Base-by-base conservation (phyloP, 768 basidiomycete genomes). In the Boletus insuetus region DNA sequence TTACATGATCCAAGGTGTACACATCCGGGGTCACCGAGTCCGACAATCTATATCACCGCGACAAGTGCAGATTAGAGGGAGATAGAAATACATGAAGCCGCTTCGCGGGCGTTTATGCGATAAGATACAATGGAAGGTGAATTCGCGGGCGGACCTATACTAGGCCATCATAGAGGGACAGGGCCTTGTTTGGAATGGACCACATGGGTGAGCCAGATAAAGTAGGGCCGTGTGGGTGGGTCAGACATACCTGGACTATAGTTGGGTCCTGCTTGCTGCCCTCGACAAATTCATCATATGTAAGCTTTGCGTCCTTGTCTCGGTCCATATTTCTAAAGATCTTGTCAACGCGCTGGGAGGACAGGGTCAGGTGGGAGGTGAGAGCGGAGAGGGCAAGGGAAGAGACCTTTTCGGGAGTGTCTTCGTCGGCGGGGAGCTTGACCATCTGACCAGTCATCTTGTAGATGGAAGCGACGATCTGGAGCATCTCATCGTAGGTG, bases 371-470 rank as follows among this genome's bases (percentile, higher is more conserved):
- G 35, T 46, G 47, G 37, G 49, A 47, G 29, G 45, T 22, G 41
- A 37, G 22, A 17, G 37, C 16, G 43, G 51, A 48, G 34, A 46
- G 54, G 53, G 51, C 42, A 31, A 49, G 22, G 37, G 50, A 52
- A 55, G 73, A 50, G 64, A 85, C 95, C 91, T 98, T 99, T 74
- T 98, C 94, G 2, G 97, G 96, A n/a, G 97, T 99, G 75, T 98
- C 95, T 74, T 99, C 97, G 69, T 98, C 97, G 39, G 87, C 79
- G n/a, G 97, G 95, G 20, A 98, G 83, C 71, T 94, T 95, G 60
- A 98, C 96, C 95, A 98, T 98, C 73, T 95, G 87, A 19, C 97
- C 97, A 5, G 97, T 98, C 97, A 99, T 98, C 83, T 96, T 98
- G 81, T 98, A 99, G 76, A 99, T 99, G 43, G 93, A 89, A 65